These are phyloP conservation scores for Fusarium sarcochroum DNA, from an alignment of 2,329 filamentous ascomycete species.

Conservation along the genomic window DNA sequence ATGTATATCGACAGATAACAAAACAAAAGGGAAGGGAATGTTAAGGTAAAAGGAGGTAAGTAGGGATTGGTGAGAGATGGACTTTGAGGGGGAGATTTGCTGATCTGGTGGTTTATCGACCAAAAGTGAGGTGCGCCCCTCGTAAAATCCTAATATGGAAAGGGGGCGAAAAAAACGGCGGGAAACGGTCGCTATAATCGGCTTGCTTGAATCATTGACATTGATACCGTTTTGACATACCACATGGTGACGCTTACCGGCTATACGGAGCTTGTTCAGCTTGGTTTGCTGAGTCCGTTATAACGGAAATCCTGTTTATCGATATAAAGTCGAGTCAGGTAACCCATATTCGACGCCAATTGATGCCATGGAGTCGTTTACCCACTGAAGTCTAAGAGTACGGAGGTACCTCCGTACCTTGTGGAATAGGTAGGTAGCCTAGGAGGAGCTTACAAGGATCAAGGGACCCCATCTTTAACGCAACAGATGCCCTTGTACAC, in stretches of 20 bases:
- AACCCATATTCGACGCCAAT: conserved; percentile 23
- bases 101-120: conserved; percentile 32
- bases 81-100: conserved; percentile 37
- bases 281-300: background rate
- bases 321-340: conserved; percentile 17
- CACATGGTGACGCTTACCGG: background rate
- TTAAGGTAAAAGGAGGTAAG: conserved; percentile 27
- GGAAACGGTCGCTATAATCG: conserved; percentile 29
- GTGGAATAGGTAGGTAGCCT: conserved; percentile 1
- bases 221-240: background rate
- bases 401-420: conserved; percentile 22
- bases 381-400: conserved; percentile 11
- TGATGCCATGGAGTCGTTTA: conserved; percentile 21
- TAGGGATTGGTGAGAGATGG: conserved; percentile 24
- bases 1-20: conserved; percentile 8
- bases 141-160: conserved; percentile 29
- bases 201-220: conserved; percentile 34
- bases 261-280: background rate
- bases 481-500: conserved; percentile 13
- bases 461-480: conserved; percentile 28
- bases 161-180: conserved; percentile 38
- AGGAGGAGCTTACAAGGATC: conserved; percentile 25
- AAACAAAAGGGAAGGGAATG: conserved; percentile 21
- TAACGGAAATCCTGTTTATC: conserved; percentile 4
- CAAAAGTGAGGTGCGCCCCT: conserved; percentile 33